Evolutionary conservation across 2,329 filamentous ascomycete genomes (phyloP), one percentile per base, ranked within the genome.

Genomic region (Colletotrichum aenigma): DNA sequence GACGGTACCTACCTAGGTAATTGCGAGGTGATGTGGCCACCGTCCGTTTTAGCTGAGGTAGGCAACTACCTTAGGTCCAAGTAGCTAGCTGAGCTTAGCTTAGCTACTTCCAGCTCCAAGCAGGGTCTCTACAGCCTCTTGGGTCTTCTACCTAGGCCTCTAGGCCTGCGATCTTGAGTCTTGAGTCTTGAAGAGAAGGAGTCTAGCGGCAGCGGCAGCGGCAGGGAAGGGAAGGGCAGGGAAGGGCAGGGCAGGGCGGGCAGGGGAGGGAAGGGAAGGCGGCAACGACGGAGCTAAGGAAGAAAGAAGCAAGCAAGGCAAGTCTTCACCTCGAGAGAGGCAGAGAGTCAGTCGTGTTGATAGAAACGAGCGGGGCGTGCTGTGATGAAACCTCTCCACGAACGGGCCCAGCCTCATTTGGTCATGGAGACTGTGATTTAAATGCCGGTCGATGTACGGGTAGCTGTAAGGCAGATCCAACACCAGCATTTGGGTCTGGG

Each of bases 321-420:
- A 56, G 36, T 38, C 38, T 43, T 43, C 38, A 43, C 38, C 38
- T 43, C 38, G 38, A 43, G 32, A 38, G n/a, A 48, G 62, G 36
- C 26, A 36, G 7, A 18, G 21, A 38, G 28, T 65, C 36, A 38
- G 28, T 65, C 30, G 43, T 66, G 32, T 60, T 72, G 70, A 72
- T 81, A 81, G 82, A 84, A 81, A 80, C 76, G 81, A 83, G 85
- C 83, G 84, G 86, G 83, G 84, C 83, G 84, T 86, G 86, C 84
- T 81, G 81, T 81, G 84, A 82, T 83, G 82, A 83, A 84, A 85
- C 84, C 82, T 84, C 81, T 81, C 84, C 83, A 83, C 83, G 81
- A 83, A 80, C 81, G 83, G 81, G 83, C 81, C 82, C 84, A 85
- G 82, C 85, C 85, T 87, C 85, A 87, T 88, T 85, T 85, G 85